These are phyloP conservation scores for Mucor saturninus DNA, from an alignment of 371 early-diverging fungal species.

Conservation along the genomic window DNA sequence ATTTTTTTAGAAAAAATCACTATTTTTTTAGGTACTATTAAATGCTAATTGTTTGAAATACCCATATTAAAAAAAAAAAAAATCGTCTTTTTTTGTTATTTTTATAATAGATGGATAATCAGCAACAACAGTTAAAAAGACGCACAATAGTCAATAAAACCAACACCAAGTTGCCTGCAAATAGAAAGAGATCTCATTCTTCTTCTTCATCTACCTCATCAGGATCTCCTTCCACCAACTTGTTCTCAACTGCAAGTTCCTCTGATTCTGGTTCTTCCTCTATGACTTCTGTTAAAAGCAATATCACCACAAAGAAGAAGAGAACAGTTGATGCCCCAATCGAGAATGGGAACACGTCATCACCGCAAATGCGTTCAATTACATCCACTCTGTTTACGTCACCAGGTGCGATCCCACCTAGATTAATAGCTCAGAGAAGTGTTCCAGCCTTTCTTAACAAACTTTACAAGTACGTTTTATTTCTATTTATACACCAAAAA, in stretches of 20 bases:
- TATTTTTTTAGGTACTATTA: background rate
- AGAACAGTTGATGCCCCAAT: background rate
- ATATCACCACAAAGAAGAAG: constrained; percentile 15
- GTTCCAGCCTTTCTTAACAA: constrained; percentile 90
- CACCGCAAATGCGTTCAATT: background rate
- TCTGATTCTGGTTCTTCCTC: constrained; percentile 33
- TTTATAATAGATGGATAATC: constrained; percentile 11
- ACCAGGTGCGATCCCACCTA: constrained; percentile 17
- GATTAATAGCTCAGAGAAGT: constrained; percentile 45
- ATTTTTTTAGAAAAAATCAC: constrained; percentile 3
- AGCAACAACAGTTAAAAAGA: constrained; percentile 1
- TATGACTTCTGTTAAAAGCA: constrained; percentile 12
- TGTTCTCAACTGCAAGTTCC: constrained; percentile 23
- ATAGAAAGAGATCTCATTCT: constrained; percentile 29
- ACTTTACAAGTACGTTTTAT: constrained; percentile 69
- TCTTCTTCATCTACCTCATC: constrained; percentile 23
- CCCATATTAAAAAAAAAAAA: background rate
- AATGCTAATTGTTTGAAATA: background rate
- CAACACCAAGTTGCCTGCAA: background rate
- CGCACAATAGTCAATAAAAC: background rate
- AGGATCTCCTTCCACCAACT: constrained; percentile 14
- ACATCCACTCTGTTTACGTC: constrained; percentile 25
- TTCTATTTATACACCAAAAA: constrained; percentile 1
- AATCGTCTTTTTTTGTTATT: constrained; percentile 1
- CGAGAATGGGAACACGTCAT: constrained; percentile 7